phyloP scores from a whole-genome alignment of 352 stramenopile species.

The Globisporangium viniferum region DNA sequence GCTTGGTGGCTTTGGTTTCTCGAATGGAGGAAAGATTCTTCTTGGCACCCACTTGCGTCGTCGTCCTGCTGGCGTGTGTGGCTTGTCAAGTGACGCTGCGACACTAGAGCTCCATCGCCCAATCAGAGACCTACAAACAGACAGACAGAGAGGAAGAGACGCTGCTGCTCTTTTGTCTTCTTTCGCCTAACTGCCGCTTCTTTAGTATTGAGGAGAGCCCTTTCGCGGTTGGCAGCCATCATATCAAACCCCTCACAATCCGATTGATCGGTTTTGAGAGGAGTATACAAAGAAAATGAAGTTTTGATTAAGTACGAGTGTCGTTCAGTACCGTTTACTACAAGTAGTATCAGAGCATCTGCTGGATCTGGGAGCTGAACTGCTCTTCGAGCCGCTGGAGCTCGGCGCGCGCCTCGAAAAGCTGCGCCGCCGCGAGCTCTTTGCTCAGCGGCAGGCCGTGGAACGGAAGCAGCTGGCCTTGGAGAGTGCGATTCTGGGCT shows the following conservation, averaged over 20 bases:
- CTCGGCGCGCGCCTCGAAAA: constrained; percentile 30
- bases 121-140: constrained; percentile 3
- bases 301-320: neutral
- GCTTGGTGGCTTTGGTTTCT: constrained; percentile 8
- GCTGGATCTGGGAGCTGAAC: constrained; percentile 45
- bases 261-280: neutral
- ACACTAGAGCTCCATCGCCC: constrained; percentile 3
- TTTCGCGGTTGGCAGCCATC: constrained; percentile 8
- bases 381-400: constrained; percentile 42
- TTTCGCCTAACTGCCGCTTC: constrained; percentile 4
- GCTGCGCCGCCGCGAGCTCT: constrained; percentile 30
- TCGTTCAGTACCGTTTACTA: neutral
- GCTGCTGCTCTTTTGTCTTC: neutral
- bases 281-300: neutral
- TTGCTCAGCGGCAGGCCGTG: constrained; percentile 38
- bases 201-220: neutral
- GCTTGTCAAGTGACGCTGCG: neutral
- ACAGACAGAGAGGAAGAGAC: neutral
- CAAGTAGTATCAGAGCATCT: constrained; percentile 32
- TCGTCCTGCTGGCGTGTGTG: neutral
- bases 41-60: neutral
- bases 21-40: neutral
- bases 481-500: constrained; percentile 24
- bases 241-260: neutral
- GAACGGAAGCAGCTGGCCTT: constrained; percentile 28